Conservation (phyloP, 257 asterid species). For the Thymus quinquecostatus region DNA sequence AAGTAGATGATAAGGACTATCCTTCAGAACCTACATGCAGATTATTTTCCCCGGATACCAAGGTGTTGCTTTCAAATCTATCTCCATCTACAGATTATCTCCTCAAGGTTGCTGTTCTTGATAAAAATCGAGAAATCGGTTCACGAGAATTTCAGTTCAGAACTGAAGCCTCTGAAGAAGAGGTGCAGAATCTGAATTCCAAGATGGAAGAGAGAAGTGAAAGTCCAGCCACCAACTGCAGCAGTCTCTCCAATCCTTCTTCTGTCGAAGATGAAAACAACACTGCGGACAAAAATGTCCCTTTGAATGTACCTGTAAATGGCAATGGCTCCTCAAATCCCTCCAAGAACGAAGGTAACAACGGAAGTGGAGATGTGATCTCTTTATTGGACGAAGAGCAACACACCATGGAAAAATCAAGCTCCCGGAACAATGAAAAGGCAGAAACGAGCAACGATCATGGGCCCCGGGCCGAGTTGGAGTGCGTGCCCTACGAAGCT, state of each 20-base stretch:
- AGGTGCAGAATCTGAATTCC: slow-evolving; percentile 36
- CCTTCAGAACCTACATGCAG: slow-evolving; percentile 67
- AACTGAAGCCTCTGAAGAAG: slow-evolving; percentile 46
- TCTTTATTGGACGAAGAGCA: slow-evolving; percentile 52
- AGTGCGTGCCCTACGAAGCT: slow-evolving; percentile 46
- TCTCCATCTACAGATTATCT: slow-evolving; percentile 58
- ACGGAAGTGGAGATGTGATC: slow-evolving; percentile 30
- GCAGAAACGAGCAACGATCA: slow-evolving; percentile 52
- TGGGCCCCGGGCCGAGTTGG: slow-evolving; percentile 50
- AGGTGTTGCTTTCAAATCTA: slow-evolving; percentile 57
- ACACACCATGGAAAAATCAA: slow-evolving; percentile 33
- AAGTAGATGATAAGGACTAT: slow-evolving; percentile 55
- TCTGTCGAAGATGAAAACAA: slow-evolving; percentile 84
- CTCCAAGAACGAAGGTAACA: slow-evolving; percentile 40
- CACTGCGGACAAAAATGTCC: slow-evolving; percentile 42
- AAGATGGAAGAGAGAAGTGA: slow-evolving; percentile 61
- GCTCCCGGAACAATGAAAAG: slow-evolving; percentile 41
- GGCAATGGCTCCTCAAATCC: slow-evolving; percentile 26
- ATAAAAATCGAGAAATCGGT: slow-evolving; percentile 50
- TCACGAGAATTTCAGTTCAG: slow-evolving; percentile 47
- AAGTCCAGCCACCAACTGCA: slow-evolving; percentile 69
- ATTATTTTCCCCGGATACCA: slow-evolving; percentile 53
- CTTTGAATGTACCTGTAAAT: slow-evolving; percentile 32
- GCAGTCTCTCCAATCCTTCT: slow-evolving; percentile 91
- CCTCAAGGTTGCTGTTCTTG: slow-evolving; percentile 60